Conservation (phyloP, 805 yeast genomes). For the Candida ortonii region DNA sequence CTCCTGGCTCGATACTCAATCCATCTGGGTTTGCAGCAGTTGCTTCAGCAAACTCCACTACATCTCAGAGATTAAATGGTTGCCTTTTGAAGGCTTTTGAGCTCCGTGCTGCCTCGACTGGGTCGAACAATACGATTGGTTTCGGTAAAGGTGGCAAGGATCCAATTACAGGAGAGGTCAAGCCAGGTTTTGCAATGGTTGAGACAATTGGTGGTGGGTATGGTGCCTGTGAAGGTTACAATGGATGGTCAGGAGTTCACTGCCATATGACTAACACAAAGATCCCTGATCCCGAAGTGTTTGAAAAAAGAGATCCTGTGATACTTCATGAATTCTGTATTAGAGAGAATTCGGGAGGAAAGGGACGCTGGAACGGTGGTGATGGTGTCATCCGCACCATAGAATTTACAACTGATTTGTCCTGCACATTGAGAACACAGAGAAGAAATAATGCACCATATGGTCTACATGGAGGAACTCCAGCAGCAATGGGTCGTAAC, state of each 20-base stretch:
- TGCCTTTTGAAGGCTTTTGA: constrained; percentile 76
- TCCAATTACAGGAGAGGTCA: constrained; percentile 14
- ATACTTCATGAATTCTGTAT: constrained; percentile 43
- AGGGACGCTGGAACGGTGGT: constrained; percentile 47
- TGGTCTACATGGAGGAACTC: constrained; percentile 52
- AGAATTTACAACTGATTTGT: constrained; percentile 38
- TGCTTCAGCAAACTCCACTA: constrained; percentile 54
- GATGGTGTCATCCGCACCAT: constrained; percentile 50
- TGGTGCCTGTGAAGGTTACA: constrained; percentile 46
- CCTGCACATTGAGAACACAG: constrained; percentile 47
- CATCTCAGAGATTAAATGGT: constrained; percentile 84
- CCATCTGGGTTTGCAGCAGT: constrained; percentile 45
- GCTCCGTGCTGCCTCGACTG: constrained; percentile 86
- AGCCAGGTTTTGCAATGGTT: constrained; percentile 27
- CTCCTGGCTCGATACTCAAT: constrained; percentile 33
- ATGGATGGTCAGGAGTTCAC: constrained; percentile 41
- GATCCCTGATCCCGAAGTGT: constrained; percentile 52
- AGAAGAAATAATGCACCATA: constrained; percentile 52
- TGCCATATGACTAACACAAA: constrained; percentile 54
- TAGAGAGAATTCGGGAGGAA: constrained; percentile 46
- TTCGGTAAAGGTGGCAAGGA: constrained; percentile 62
- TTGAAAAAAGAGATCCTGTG: constrained; percentile 51
- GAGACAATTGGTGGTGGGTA: constrained; percentile 57
- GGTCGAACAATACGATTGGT: constrained; percentile 83
- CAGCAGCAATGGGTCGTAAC: constrained; percentile 46